Conservation (phyloP, 345 rosid species). For the Trapa incisa region DNA sequence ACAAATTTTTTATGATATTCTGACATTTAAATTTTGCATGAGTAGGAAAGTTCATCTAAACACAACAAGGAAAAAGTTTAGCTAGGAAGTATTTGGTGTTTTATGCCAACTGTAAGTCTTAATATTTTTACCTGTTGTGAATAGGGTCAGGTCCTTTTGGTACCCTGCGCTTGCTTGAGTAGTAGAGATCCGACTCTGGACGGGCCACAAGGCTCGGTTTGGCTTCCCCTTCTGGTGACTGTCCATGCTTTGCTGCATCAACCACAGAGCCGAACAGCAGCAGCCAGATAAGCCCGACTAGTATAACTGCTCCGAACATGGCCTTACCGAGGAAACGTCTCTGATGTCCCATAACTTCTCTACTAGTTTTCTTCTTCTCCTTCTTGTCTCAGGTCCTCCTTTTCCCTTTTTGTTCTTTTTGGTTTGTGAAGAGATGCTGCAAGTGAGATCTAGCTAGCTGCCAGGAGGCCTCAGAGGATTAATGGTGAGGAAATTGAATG, state of each 20-base stretch:
- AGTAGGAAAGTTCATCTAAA: no score
- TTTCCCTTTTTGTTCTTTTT: not conserved
- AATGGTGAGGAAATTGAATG: not conserved
- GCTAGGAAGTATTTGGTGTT: no score
- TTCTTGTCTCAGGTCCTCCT: not conserved
- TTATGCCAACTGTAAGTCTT: no score
- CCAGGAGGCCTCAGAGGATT: not conserved
- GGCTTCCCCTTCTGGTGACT: slow-evolving; percentile 2
- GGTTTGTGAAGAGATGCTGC: no score
- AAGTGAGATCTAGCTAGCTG: not conserved
- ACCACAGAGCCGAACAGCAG: slow-evolving; percentile 17
- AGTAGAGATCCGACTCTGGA: slow-evolving; percentile 35
- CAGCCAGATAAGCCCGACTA: slow-evolving; percentile 21
- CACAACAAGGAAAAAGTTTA: no score
- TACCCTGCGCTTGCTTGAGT: slow-evolving; percentile 67
- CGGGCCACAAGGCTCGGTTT: slow-evolving; percentile 8
- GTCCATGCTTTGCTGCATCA: slow-evolving; percentile 9
- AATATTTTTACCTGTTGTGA: slow-evolving; percentile 60
- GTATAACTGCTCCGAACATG: slow-evolving; percentile 15
- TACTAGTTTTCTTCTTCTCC: not conserved
- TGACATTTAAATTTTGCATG: no score
- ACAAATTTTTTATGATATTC: no score
- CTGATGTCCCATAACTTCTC: not conserved
- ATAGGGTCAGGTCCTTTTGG: slow-evolving; percentile 97
- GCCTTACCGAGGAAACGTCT: slow-evolving; percentile 10